Evolutionary conservation across 192 early-diverging fungal species (phyloP).

Genomic region (Geranomyces variabilis): DNA sequence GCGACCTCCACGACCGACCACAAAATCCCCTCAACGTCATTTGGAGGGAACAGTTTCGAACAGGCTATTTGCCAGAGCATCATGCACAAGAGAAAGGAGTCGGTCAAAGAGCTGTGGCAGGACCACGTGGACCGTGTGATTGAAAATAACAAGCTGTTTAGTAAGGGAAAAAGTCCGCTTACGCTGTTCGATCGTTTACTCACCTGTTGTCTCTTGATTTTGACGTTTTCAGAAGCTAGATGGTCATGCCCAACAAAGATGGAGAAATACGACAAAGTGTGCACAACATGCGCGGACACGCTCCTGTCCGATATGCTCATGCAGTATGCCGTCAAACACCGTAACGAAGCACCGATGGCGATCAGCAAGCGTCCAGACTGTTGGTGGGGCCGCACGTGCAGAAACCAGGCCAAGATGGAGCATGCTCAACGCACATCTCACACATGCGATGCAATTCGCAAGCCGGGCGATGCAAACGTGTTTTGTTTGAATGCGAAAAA

Average conservation of each 20-base stretch:
- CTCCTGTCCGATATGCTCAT: constrained; percentile 33
- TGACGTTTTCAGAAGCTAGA: not conserved
- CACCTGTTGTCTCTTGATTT: too few species aligned
- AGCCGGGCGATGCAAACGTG: not conserved
- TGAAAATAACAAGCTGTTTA: too few species aligned
- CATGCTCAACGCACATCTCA: constrained; percentile 33
- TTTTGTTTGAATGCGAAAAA: not conserved
- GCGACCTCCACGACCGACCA: not conserved
- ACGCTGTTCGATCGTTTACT: constrained; percentile 31
- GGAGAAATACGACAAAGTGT: constrained; percentile 21
- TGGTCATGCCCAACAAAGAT: constrained; percentile 18
- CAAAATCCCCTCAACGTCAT: not conserved
- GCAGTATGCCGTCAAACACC: not conserved
- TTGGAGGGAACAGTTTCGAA: not conserved
- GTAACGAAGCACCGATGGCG: constrained; percentile 4
- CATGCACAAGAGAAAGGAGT: not conserved
- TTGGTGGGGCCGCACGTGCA: constrained; percentile 35
- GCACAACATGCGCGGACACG: constrained; percentile 26
- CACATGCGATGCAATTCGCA: not conserved
- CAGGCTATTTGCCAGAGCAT: not conserved
- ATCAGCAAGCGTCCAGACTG: constrained; percentile 32
- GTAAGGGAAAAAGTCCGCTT: too few species aligned
- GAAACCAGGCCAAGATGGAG: constrained; percentile 6
- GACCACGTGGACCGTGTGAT: not conserved
- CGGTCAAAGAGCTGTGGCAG: not conserved